A percentile compares a stretch with the other conserved stretches of the same genome.
Conservation (phyloP, 2,329 filamentous ascomycete genomes). For the Diplodia scrobiculata region DNA sequence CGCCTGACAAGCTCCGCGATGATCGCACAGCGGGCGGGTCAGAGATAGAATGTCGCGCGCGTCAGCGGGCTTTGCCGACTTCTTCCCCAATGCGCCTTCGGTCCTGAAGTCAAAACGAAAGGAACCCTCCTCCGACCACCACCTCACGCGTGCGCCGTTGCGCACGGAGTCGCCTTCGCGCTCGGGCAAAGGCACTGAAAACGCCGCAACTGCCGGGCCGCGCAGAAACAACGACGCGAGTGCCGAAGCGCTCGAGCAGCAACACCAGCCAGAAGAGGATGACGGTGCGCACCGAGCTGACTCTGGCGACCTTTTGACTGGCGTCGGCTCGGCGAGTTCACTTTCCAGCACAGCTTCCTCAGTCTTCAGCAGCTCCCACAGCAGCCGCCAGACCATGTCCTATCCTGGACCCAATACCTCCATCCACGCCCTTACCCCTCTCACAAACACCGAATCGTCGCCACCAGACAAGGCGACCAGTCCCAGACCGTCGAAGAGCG, state of each 20-base stretch:
- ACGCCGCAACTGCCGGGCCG: conserved; percentile 30
- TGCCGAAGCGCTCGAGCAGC: conserved; percentile 31
- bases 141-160: conserved; percentile 26
- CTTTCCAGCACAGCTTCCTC: conserved; percentile 71
- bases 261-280: conserved; percentile 33
- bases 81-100: conserved; percentile 77
- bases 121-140: conserved; percentile 32
- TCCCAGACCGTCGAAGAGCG: conserved; percentile 52
- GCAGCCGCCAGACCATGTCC: conserved; percentile 54
- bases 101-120: conserved; percentile 56
- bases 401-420: conserved; percentile 59
- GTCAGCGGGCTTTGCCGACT: conserved; percentile 79
- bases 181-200: conserved; percentile 30
- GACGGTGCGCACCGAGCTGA: conserved; percentile 63
- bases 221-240: conserved; percentile 29
- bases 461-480: conserved; percentile 60
- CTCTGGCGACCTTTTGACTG: conserved; percentile 67
- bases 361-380: conserved; percentile 62
- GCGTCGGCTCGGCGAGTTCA: conserved; percentile 71
- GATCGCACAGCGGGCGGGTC: conserved; percentile 37
- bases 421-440: conserved; percentile 62
- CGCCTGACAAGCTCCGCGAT: conserved; percentile 31
- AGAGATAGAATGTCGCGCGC: conserved; percentile 69
- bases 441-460: conserved; percentile 68
- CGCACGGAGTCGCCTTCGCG: conserved; percentile 29